phyloP scores from a whole-genome alignment of 75 land plant species.

The Picea glauca region DNA sequence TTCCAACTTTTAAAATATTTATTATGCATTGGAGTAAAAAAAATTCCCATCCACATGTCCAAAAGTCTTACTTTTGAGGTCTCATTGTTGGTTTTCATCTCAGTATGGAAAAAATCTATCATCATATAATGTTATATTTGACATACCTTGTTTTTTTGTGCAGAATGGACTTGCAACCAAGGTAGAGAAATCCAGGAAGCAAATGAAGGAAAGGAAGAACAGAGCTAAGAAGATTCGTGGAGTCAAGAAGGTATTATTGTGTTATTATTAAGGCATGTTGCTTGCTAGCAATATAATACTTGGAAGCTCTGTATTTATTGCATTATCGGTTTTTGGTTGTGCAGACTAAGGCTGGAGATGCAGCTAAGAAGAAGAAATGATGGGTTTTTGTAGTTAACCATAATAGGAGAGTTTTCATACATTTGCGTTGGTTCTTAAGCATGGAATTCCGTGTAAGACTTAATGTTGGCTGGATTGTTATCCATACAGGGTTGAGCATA shows the following conservation, averaged over 20 bases:
- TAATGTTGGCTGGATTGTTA: no score
- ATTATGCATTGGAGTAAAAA: no score
- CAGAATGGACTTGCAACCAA: slow-evolving; percentile 77
- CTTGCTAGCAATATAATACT: background rate
- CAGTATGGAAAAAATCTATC: no score
- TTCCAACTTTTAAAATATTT: no score
- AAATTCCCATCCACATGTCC: no score
- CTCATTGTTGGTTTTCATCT: no score
- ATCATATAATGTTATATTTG: no score
- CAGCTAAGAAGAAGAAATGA: slow-evolving; percentile 44
- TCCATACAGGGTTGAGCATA: no score
- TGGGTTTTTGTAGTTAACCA: background rate
- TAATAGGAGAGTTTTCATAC: no score
- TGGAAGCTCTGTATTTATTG: background rate
- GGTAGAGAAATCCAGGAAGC: slow-evolving; percentile 81
- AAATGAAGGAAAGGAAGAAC: slow-evolving; percentile 79
- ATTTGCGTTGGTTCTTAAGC: no score
- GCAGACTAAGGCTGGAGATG: slow-evolving; percentile 58
- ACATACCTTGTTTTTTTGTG: background rate
- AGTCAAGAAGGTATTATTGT: slow-evolving; percentile 51
- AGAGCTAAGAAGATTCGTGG: slow-evolving; percentile 71
- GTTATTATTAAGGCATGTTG: background rate
- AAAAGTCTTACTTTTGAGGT: no score
- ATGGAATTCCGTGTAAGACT: no score
- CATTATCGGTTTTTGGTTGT: background rate